Evolutionary conservation across 1,284 basidiomycete species (phyloP).

Genomic region (Sanghuangporus weigelae): DNA sequence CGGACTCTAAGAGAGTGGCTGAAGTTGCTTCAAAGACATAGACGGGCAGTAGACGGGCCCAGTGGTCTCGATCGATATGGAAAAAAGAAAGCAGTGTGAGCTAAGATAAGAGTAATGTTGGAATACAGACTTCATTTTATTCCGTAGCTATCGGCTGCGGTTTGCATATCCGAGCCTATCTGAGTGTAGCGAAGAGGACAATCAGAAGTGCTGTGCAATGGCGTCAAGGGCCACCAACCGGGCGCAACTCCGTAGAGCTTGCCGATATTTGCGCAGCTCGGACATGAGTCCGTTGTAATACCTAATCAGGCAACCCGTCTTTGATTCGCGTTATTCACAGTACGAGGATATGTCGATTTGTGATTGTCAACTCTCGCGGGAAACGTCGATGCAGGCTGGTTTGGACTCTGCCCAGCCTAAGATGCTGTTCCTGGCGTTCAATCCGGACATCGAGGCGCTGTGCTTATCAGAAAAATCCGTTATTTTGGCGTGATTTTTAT

Average conservation of each 20-base stretch:
- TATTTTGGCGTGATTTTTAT: not conserved
- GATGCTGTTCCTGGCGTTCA: not conserved
- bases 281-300: not conserved
- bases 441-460: not conserved
- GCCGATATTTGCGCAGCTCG: not conserved
- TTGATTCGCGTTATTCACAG: too few relatives aligned
- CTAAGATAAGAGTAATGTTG: not conserved
- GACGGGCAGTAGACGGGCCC: not conserved
- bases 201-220: not conserved
- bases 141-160: not conserved
- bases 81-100: not conserved
- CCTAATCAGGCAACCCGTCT: not conserved
- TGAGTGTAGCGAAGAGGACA: too few relatives aligned
- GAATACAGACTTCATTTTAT: too few relatives aligned
- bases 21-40: slow-evolving; percentile 5
- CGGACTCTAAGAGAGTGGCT: slow-evolving; percentile 39
- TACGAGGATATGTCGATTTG: too few relatives aligned
- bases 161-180: too few relatives aligned
- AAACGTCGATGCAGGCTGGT: not conserved
- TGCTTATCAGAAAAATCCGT: not conserved
- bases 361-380: not conserved
- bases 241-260: too few relatives aligned
- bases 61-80: not conserved
- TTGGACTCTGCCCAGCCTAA: not conserved
- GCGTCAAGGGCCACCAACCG: not conserved